Percentiles rank a stretch among this genome's conserved stretches.
Evolutionary conservation across 1,139 yeast species (phyloP).

Genomic region (Saccharomyces hybrid): DNA sequence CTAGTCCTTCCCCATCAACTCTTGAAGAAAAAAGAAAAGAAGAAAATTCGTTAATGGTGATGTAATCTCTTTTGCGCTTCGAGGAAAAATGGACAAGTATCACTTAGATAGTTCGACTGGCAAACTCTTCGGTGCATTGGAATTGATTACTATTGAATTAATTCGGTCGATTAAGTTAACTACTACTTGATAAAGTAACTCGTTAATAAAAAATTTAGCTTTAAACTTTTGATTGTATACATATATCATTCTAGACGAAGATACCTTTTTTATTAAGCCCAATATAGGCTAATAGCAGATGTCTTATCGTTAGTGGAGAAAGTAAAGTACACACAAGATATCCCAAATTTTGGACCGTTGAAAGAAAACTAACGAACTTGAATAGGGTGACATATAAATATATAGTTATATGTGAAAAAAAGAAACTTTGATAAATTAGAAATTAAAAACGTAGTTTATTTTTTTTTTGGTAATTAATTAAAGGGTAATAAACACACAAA

Average conservation of each 20-base stretch:
- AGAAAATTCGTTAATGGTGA: neutral
- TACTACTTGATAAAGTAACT: neutral
- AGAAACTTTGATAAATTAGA: neutral
- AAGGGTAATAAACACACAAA: neutral
- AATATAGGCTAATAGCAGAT: neutral
- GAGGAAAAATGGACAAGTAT: neutral
- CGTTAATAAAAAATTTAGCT: too few species aligned
- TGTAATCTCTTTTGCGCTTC: neutral
- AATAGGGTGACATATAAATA: neutral
- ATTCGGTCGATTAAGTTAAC: neutral
- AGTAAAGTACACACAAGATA: neutral
- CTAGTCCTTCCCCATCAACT: constrained; percentile 1
- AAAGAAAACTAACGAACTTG: neutral
- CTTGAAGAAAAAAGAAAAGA: constrained; percentile 1
- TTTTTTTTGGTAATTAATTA: neutral
- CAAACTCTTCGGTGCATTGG: neutral
- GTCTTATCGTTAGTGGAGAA: neutral
- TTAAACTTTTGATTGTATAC: neutral
- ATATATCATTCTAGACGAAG: neutral
- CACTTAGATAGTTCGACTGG: neutral
- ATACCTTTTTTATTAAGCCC: neutral
- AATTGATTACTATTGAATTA: neutral
- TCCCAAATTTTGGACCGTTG: neutral
- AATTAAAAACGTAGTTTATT: neutral
- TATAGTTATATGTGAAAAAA: neutral